Evolutionary conservation across 1,284 basidiomycete genomes (phyloP), one percentile per base, ranked within the genome.

Genomic region (Leccinum subrobustum): DNA sequence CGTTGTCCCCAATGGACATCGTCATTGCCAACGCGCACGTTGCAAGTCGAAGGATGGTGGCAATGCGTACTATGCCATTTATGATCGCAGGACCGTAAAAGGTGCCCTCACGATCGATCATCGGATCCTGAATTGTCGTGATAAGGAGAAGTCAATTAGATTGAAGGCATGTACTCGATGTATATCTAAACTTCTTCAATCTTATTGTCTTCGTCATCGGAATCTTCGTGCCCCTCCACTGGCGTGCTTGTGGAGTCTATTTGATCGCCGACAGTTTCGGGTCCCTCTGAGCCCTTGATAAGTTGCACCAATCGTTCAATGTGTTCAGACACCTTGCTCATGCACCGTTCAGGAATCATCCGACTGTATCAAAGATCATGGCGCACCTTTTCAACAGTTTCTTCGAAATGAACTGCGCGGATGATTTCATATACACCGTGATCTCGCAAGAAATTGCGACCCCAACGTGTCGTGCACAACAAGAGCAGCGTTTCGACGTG

Each of bases 371-470:
- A 31, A 66, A 60, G 8, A 27, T 29, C 18, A 5, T n/a, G 52
- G 74, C 81, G 44, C 56, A 89, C 93, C 74, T 89, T 88, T 54
- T 94, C 91, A 20, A 89, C 89, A 3, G 77, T 79, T 77, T 99
- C 96, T 12, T 81, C 82, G 66, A 91, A 83, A 73, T 99, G 96
- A 9, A 90, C 80, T 23, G 84, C 86, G 51, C 93, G 82, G 31
- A 98, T 79, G 44, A 99, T 89, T 68, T 91, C 87, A 74, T 99
- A 99, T 1, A 92, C 91, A 0, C 95, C 96, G 62, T 93, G 83
- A 16, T 80, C 78, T 33, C 97, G 83, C 63, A 96, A 78, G 60
- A 87, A 85, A 64, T 96, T 89, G 27, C 96, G 84, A 1, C 94
- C 95, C 79, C 91, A 92, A 42, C 89, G 86, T 0, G 92, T 95